Conservation (phyloP, 129 eudicot genomes). For the Chrysanthemum lavandulifolium region DNA sequence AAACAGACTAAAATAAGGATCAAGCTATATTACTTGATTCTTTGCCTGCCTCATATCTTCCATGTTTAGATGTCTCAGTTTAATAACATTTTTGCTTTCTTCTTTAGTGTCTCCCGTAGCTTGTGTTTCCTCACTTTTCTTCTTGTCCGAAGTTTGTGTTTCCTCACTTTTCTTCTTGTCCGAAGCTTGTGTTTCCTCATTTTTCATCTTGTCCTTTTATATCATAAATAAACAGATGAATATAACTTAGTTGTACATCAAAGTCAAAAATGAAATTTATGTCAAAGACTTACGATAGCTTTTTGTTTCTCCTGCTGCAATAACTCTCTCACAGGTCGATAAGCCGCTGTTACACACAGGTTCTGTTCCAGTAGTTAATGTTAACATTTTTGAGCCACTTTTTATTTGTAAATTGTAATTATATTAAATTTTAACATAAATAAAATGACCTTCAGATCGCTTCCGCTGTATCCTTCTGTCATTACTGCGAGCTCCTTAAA, state of each 20-base stretch:
- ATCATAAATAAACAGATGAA: too few relatives aligned
- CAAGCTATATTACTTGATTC: conserved; percentile 57
- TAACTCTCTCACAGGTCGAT: conserved; percentile 79
- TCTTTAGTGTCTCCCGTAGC: conserved; percentile 26
- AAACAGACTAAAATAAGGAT: not conserved
- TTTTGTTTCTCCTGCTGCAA: conserved; percentile 63
- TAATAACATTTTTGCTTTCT: conserved; percentile 48
- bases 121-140: conserved; percentile 21
- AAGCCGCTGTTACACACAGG: conserved; percentile 80
- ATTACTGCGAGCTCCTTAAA: conserved; percentile 72
- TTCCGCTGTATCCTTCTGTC: conserved; percentile 90
- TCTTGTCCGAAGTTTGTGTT: conserved; percentile 2
- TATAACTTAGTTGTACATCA: too few relatives aligned
- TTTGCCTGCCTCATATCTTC: conserved; percentile 86
- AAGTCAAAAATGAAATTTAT: too few relatives aligned
- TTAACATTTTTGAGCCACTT: conserved; percentile 5
- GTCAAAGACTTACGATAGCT: conserved; percentile 39
- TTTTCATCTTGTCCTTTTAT: too few relatives aligned
- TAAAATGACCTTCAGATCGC: conserved; percentile 82
- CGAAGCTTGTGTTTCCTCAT: conserved; percentile 2
- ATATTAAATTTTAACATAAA: not conserved
- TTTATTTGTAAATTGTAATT: not conserved
- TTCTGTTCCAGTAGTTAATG: conserved; percentile 53
- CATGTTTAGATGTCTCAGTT: conserved; percentile 82
- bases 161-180: too few relatives aligned